A percentile compares a stretch with the other conserved stretches of the same genome.
Conservation (phyloP, 805 yeast genomes). For the Priceomyces medius region DNA sequence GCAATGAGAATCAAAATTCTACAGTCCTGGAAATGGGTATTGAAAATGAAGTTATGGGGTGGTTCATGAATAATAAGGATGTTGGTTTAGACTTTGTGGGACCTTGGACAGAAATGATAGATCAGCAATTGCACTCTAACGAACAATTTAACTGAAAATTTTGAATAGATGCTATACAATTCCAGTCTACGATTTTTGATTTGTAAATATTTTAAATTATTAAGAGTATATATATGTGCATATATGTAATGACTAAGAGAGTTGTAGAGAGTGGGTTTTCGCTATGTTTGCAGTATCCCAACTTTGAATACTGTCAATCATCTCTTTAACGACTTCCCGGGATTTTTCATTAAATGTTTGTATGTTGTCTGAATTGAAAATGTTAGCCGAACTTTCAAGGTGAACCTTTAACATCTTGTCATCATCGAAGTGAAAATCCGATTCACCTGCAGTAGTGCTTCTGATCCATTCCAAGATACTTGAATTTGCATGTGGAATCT, state of each 20-base stretch:
- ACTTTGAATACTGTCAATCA: conserved; percentile 26
- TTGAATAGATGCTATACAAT: background rate
- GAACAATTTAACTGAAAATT: conserved; percentile 22
- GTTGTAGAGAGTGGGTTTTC: background rate
- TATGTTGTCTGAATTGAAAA: conserved; percentile 12
- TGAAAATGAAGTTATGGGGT: conserved; percentile 44
- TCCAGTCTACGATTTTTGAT: too few species aligned
- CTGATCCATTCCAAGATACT: too few species aligned
- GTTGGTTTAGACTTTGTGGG: conserved; percentile 52
- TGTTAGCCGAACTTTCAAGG: conserved; percentile 1
- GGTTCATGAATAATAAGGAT: conserved; percentile 40
- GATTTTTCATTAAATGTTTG: conserved; percentile 10
- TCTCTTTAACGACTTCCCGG: conserved; percentile 14
- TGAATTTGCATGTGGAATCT: too few species aligned
- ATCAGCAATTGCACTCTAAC: conserved; percentile 52
- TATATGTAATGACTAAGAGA: background rate
- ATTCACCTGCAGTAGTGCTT: too few species aligned
- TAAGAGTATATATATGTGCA: too few species aligned
- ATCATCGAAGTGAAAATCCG: too few species aligned
- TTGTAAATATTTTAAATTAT: too few species aligned
- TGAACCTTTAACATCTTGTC: background rate
- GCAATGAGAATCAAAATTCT: conserved; percentile 10
- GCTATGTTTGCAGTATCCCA: conserved; percentile 18
- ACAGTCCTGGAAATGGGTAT: conserved; percentile 26
- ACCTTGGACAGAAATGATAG: conserved; percentile 80